Conservation (phyloP, 140 eudicot species). For the Oenanthe javanica region DNA sequence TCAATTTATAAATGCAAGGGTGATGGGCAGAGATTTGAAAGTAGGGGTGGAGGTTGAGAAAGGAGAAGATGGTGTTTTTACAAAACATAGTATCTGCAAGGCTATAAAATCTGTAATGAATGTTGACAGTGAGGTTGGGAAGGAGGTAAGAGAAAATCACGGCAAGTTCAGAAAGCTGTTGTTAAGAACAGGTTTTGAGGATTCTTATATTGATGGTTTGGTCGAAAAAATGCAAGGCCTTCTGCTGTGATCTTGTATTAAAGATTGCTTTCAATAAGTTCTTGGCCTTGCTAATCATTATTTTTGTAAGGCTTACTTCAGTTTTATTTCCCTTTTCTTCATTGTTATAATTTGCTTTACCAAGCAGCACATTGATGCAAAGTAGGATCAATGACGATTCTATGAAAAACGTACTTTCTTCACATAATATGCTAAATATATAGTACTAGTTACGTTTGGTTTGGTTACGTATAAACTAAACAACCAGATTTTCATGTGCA, state of each 20-base stretch:
- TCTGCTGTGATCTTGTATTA: neutral
- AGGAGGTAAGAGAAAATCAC: too few species aligned
- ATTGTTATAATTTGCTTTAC: too few species aligned
- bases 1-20: slow-evolving; percentile 22
- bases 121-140: slow-evolving; percentile 18
- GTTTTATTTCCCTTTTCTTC: too few species aligned
- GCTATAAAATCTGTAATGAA: slow-evolving; percentile 29
- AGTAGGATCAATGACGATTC: too few species aligned
- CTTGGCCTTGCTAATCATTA: neutral
- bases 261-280: neutral
- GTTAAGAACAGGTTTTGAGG: neutral
- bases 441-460: too few species aligned
- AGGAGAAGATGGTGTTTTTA: slow-evolving; percentile 23
- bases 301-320: neutral
- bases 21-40: slow-evolving; percentile 25
- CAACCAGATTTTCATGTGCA: too few species aligned
- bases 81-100: slow-evolving; percentile 16
- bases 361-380: too few species aligned
- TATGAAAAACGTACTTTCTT: too few species aligned
- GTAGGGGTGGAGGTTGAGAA: slow-evolving; percentile 34
- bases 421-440: too few species aligned
- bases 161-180: slow-evolving; percentile 28
- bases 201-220: neutral
- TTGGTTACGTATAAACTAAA: too few species aligned
- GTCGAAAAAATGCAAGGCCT: neutral